A percentile compares a stretch with the other conserved stretches of the same genome.
phyloP scores from a whole-genome alignment of 306 rosid species.

The Hippophae tibetana region DNA sequence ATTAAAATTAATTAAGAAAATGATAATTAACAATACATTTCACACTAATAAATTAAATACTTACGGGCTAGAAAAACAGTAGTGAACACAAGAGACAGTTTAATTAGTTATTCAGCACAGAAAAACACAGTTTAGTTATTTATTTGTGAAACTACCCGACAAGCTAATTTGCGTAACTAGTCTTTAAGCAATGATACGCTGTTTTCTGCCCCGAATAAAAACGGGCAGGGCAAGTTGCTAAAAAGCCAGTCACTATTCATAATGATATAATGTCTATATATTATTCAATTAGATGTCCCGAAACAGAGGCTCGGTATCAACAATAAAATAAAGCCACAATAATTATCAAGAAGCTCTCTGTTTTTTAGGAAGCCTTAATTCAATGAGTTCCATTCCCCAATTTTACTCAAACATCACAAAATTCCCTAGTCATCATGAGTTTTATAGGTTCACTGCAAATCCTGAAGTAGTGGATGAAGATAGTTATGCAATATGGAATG shows the following conservation, averaged over 20 bases:
- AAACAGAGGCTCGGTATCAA: background rate
- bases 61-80: too few relatives aligned
- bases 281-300: background rate
- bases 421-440: constrained; percentile 21
- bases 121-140: too few relatives aligned
- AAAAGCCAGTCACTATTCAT: background rate
- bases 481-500: constrained; percentile 11
- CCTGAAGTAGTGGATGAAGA: background rate
- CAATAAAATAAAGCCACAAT: background rate
- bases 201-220: background rate
- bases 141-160: too few relatives aligned
- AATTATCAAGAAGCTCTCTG: background rate
- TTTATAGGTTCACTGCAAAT: constrained; percentile 15
- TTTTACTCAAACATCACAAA: constrained; percentile 36
- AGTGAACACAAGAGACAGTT: too few relatives aligned
- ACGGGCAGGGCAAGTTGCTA: constrained; percentile 7
- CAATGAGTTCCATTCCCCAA: constrained; percentile 44
- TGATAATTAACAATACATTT: too few relatives aligned
- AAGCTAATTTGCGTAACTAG: too few relatives aligned
- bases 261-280: constrained; percentile 5
- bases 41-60: too few relatives aligned
- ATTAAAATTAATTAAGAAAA: too few relatives aligned
- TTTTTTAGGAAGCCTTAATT: constrained; percentile 2
- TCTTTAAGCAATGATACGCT: too few relatives aligned
- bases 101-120: too few relatives aligned